Percentiles rank a stretch among this genome's conserved stretches.
Conservation (phyloP, 2,329 filamentous ascomycete species). For the Tolypocladium tundrense region DNA sequence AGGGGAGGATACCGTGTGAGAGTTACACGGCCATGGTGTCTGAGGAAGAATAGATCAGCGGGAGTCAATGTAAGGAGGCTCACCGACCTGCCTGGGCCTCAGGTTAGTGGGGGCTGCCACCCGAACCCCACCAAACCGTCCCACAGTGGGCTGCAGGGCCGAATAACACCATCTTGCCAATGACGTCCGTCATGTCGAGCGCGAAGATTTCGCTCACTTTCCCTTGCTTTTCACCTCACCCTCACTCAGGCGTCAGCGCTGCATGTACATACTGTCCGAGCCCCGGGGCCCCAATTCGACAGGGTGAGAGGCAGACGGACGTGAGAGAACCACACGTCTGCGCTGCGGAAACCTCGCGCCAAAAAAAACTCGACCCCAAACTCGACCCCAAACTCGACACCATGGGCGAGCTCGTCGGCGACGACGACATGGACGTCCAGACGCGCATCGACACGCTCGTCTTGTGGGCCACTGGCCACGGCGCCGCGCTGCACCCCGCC, state of each 20-base stretch:
- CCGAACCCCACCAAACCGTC: not conserved
- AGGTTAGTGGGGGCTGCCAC: not conserved
- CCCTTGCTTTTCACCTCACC: not conserved
- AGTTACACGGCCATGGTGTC: no score
- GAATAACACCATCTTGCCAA: not conserved
- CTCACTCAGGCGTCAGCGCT: not conserved
- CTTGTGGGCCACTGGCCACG: constrained; percentile 36
- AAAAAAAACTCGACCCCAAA: no score
- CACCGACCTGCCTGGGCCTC: not conserved
- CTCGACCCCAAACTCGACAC: not conserved
- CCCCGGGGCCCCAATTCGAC: not conserved
- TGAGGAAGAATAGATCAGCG: no score
- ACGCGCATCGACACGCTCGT: constrained; percentile 24
- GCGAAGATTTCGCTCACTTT: not conserved
- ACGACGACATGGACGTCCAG: not conserved
- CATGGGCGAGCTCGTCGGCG: not conserved
- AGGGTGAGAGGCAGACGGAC: not conserved
- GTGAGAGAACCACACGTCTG: not conserved
- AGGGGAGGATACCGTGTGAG: no score
- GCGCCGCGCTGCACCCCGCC: constrained; percentile 36
- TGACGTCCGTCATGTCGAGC: not conserved
- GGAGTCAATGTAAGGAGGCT: not conserved
- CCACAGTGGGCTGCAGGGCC: not conserved
- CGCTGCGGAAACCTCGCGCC: not conserved
- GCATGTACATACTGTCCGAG: not conserved